These are phyloP conservation scores for Aureobasidium uvarum DNA, from an alignment of 2,329 filamentous ascomycete genomes.

Conservation along the genomic window DNA sequence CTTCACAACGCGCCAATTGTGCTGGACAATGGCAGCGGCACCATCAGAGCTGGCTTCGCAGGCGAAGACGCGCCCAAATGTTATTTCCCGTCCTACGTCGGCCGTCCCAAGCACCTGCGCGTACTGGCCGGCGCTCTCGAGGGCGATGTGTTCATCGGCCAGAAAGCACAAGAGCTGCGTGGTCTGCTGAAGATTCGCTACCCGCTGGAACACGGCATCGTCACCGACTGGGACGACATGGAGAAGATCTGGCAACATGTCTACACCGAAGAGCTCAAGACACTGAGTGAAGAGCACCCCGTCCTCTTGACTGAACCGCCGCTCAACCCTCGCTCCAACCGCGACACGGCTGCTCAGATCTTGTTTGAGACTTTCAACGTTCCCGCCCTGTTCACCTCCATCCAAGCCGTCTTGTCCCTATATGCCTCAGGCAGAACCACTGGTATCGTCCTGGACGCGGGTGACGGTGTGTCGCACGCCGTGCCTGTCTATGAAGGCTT, in stretches of 20 bases:
- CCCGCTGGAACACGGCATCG: slow-evolving; percentile 94
- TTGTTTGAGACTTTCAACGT: slow-evolving; percentile 99
- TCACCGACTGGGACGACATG: slow-evolving; percentile 99
- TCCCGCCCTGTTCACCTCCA: slow-evolving; percentile 91
- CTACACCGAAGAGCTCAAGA: slow-evolving; percentile 93
- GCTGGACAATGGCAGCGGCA: slow-evolving; percentile 97
- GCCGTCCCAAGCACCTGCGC: slow-evolving; percentile 88
- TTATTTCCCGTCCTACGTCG: slow-evolving; percentile 96
- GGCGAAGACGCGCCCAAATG: slow-evolving; percentile 95
- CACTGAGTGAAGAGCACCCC: slow-evolving; percentile 96
- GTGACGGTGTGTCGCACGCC: slow-evolving; percentile 94
- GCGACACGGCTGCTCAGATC: slow-evolving; percentile 94
- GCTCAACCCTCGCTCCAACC: slow-evolving; percentile 90
- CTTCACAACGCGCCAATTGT: slow-evolving; percentile 98
- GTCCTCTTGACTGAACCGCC: slow-evolving; percentile 95
- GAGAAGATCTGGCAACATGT: slow-evolving; percentile 99
- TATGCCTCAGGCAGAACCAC: slow-evolving; percentile 96
- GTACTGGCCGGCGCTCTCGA: slow-evolving; percentile 96
- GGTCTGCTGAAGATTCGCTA: slow-evolving; percentile 95
- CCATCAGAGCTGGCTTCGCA: slow-evolving; percentile 94
- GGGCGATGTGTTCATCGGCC: slow-evolving; percentile 95
- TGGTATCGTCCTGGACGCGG: slow-evolving; percentile 90
- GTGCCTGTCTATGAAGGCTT: slow-evolving; percentile 98
- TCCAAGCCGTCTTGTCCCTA: slow-evolving; percentile 92
- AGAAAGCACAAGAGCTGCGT: slow-evolving; percentile 83